phyloP scores from a whole-genome alignment of 164 flowering plant genomes.

The Vitis rotundifolia region DNA sequence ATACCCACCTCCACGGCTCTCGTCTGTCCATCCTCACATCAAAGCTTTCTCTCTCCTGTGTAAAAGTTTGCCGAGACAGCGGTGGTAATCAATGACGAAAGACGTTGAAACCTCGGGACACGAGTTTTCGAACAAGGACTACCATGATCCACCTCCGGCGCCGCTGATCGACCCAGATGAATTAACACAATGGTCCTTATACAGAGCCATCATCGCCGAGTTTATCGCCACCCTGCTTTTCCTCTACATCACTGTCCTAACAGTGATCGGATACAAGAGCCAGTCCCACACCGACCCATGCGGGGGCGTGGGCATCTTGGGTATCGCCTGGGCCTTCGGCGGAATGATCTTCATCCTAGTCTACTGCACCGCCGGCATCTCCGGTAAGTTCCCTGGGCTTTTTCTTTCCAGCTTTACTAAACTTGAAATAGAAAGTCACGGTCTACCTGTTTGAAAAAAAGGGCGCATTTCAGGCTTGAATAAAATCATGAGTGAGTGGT shows the following conservation, averaged over 20 bases:
- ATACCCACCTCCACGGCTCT: background rate
- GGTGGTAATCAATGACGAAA: conserved; percentile 44
- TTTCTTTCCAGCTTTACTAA: background rate
- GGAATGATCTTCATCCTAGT: conserved; percentile 96
- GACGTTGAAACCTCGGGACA: conserved; percentile 51
- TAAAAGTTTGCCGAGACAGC: background rate
- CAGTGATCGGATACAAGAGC: conserved; percentile 77
- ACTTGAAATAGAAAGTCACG: too few relatives aligned
- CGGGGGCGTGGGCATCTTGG: conserved; percentile 83
- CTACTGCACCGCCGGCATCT: conserved; percentile 97
- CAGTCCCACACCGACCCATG: conserved; percentile 36
- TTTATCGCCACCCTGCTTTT: conserved; percentile 83
- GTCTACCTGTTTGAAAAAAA: too few relatives aligned
- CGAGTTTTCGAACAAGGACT: conserved; percentile 66
- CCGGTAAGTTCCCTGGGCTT: conserved; percentile 45
- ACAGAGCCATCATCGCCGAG: conserved; percentile 86
- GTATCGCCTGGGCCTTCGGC: conserved; percentile 96
- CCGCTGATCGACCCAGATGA: conserved; percentile 64
- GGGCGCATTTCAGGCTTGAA: too few relatives aligned
- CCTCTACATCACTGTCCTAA: conserved; percentile 71
- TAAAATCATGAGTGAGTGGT: background rate
- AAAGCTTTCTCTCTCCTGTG: background rate
- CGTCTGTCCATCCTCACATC: too few relatives aligned
- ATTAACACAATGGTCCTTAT: conserved; percentile 73
- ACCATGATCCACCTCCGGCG: conserved; percentile 91